Evolutionary conservation across 495 filamentous ascomycete genomes (phyloP), one percentile per base, ranked within the genome.

Genomic region (Lasiosphaeria miniovina): DNA sequence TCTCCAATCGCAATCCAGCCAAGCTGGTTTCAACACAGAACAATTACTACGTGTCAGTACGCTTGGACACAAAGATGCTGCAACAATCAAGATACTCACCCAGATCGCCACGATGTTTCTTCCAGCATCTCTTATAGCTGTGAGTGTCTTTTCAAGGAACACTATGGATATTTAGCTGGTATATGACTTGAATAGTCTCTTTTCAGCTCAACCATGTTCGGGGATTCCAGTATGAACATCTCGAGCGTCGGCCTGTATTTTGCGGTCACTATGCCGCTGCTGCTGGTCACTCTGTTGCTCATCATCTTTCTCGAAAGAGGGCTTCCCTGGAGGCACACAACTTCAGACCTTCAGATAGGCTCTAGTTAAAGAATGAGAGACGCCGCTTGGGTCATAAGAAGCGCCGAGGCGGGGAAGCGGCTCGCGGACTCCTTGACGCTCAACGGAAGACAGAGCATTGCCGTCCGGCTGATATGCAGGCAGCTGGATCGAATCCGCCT

Each of bases 151-250:
- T n/a, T n/a, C n/a, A n/a, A n/a, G n/a, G n/a, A n/a, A n/a, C n/a
- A n/a, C n/a, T n/a, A n/a, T n/a, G n/a, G n/a, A n/a, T n/a, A n/a
- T n/a, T n/a, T n/a, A n/a, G n/a, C n/a, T n/a, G n/a, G n/a, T n/a
- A n/a, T n/a, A n/a, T n/a, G n/a, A n/a, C n/a, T n/a, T n/a, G n/a
- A n/a, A n/a, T 49, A 49, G 46, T 49, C 46, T 49, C 46, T 49
- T 49, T 49, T 49, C 46, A 49, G 46, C 24, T 49, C 46, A 14
- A 49, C 46, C 46, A 49, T 49, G 46, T 49, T 49, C 46, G 24
- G 46, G 11, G 46, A 49, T 49, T 49, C 46, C 24, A 49, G 24
- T 49, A n/a, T n/a, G n/a, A 49, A 49, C 46, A 49, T 7, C 24
- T 49, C 46, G 46, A 14, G 24, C 24, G 46, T 49, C 12, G 46